phyloP scores from a whole-genome alignment of 148 eudicot genomes.

The Amaranthus cruentus region DNA sequence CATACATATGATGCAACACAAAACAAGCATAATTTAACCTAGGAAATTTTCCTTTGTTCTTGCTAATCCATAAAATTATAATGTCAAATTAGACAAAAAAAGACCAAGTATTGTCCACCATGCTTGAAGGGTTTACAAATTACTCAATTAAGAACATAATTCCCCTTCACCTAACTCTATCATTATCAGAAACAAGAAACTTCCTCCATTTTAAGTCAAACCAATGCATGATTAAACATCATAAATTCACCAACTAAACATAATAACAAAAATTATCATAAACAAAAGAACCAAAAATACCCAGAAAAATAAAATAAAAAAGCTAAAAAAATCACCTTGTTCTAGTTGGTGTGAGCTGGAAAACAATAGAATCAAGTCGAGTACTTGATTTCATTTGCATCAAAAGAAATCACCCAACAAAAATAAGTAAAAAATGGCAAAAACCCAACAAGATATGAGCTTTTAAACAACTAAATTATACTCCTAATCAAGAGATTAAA shows the following conservation, averaged over 20 bases:
- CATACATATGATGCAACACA: too few species aligned
- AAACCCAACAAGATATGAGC: background rate
- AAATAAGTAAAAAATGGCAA: background rate
- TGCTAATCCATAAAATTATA: background rate
- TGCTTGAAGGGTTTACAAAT: background rate
- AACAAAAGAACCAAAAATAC: background rate
- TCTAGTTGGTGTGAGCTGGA: conserved; percentile 98
- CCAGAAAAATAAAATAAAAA: background rate
- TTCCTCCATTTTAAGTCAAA: background rate
- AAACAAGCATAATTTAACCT: background rate
- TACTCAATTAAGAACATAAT: background rate
- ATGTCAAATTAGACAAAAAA: background rate
- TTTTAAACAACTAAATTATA: background rate
- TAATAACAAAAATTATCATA: background rate
- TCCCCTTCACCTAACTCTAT: background rate
- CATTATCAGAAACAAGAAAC: background rate
- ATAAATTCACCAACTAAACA: background rate
- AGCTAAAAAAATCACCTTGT: conserved; percentile 50
- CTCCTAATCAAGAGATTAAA: background rate
- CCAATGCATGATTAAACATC: conserved; percentile 9
- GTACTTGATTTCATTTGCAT: conserved; percentile 61
- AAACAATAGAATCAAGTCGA: conserved; percentile 61
- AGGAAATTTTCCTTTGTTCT: background rate
- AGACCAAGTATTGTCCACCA: background rate
- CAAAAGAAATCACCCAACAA: conserved; percentile 7